phyloP scores from a whole-genome alignment of 352 stramenopile species.

The Globisporangium takayamanum region DNA sequence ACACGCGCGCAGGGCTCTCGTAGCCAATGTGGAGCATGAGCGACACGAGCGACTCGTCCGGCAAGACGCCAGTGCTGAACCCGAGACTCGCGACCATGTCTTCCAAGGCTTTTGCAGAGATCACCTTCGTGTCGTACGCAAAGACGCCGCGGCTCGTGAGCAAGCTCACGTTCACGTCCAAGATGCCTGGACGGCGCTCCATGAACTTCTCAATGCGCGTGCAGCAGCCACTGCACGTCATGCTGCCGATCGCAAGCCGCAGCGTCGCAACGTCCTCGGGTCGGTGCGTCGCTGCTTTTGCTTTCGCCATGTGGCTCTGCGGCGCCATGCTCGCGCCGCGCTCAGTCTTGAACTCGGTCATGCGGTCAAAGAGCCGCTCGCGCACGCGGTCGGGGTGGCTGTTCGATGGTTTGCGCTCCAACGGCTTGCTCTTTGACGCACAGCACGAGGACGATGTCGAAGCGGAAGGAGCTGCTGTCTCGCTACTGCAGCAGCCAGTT shows the following conservation, averaged over 20 bases:
- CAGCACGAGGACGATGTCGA: constrained; percentile 6
- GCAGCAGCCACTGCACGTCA: constrained; percentile 86
- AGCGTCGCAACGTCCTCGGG: constrained; percentile 16
- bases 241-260: constrained; percentile 62
- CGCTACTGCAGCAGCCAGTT: constrained; percentile 1
- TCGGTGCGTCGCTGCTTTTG: not conserved
- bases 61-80: constrained; percentile 56
- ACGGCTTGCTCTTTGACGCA: constrained; percentile 2
- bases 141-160: constrained; percentile 52
- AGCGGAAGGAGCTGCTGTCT: not conserved
- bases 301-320: not conserved
- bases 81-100: constrained; percentile 52
- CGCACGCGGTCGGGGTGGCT: constrained; percentile 10
- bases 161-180: constrained; percentile 55
- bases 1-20: constrained; percentile 18
- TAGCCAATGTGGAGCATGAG: constrained; percentile 45
- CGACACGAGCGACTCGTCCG: constrained; percentile 41
- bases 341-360: constrained; percentile 30
- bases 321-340: constrained; percentile 15
- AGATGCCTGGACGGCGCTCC: constrained; percentile 39
- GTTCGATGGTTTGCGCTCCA: constrained; percentile 4
- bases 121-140: constrained; percentile 33
- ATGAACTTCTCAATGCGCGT: constrained; percentile 80
- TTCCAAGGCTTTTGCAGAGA: constrained; percentile 58
- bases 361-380: constrained; percentile 32